Conservation (phyloP, 169 alveolate genomes). For the Fabrea salina region DNA sequence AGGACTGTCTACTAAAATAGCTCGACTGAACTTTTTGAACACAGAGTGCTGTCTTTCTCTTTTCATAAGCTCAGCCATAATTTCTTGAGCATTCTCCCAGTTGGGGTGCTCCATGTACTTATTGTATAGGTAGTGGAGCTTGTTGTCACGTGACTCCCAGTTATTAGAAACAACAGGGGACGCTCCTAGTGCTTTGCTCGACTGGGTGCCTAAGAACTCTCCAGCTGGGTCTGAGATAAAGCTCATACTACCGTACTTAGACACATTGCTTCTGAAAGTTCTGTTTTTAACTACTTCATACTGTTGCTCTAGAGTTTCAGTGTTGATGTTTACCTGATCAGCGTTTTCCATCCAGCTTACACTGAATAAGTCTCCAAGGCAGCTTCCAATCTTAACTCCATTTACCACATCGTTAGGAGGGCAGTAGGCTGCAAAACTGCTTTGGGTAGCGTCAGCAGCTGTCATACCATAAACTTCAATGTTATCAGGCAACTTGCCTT, state of each 20-base stretch:
- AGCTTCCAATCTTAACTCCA: constrained; percentile 69
- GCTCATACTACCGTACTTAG: constrained; percentile 71
- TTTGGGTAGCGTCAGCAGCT: constrained; percentile 78
- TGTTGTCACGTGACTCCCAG: constrained; percentile 39
- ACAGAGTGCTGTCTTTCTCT: constrained; percentile 40
- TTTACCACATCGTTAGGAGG: constrained; percentile 60
- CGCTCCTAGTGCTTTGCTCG: not conserved
- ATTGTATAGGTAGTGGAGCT: constrained; percentile 42
- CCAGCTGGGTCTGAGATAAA: constrained; percentile 40
- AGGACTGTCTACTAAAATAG: not conserved
- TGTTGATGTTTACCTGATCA: constrained; percentile 53
- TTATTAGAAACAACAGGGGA: constrained; percentile 3
- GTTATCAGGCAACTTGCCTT: constrained; percentile 45
- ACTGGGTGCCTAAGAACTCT: constrained; percentile 49
- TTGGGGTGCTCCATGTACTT: constrained; percentile 25
- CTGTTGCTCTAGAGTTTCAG: constrained; percentile 64
- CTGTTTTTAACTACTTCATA: constrained; percentile 49
- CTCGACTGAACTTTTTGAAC: constrained; percentile 33
- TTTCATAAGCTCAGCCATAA: constrained; percentile 30
- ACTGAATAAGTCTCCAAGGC: constrained; percentile 81
- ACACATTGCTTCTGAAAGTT: constrained; percentile 60
- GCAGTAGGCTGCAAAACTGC: constrained; percentile 84
- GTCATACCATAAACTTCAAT: constrained; percentile 73
- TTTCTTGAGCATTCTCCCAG: constrained; percentile 22
- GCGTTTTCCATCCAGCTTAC: constrained; percentile 78